Evolutionary conservation across 2,329 filamentous ascomycete species (phyloP).

Genomic region (Aspergillus sp.): DNA sequence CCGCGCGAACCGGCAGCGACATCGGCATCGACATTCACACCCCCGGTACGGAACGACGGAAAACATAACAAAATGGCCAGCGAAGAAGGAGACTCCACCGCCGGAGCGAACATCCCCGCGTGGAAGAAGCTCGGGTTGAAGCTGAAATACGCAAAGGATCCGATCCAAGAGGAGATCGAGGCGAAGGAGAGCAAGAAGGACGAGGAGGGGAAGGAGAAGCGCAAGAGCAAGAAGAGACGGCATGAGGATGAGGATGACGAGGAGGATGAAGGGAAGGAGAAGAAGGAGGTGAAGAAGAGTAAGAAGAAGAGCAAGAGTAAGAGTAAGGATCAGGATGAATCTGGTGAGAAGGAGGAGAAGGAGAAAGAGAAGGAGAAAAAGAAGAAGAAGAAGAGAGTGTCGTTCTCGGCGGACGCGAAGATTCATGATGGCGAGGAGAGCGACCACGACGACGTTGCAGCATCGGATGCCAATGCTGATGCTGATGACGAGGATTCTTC

Average conservation of each 20-base stretch:
- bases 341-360: constrained; percentile 6
- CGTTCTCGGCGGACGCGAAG: constrained; percentile 65
- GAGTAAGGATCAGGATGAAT: not conserved
- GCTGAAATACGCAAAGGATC: constrained; percentile 53
- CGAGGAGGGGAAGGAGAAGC: constrained; percentile 23
- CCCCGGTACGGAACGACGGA: not conserved
- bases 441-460: not conserved
- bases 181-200: not conserved
- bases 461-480: constrained; percentile 6
- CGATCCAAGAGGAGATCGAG: constrained; percentile 23
- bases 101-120: constrained; percentile 46
- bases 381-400: constrained; percentile 56
- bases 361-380: constrained; percentile 26
- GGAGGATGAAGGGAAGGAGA: constrained; percentile 3
- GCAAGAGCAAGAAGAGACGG: constrained; percentile 21
- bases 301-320: constrained; percentile 1
- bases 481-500: constrained; percentile 4
- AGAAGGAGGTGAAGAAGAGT: not conserved
- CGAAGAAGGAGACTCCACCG: constrained; percentile 11
- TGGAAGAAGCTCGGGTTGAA: constrained; percentile 63
- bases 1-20: no score
- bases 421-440: constrained; percentile 42
- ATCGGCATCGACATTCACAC: no score
- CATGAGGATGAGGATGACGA: constrained; percentile 18
- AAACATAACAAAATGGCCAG: constrained; percentile 22